Base-by-base conservation (phyloP, 2,329 filamentous ascomycete genomes). In the Ilyonectria sp. region DNA sequence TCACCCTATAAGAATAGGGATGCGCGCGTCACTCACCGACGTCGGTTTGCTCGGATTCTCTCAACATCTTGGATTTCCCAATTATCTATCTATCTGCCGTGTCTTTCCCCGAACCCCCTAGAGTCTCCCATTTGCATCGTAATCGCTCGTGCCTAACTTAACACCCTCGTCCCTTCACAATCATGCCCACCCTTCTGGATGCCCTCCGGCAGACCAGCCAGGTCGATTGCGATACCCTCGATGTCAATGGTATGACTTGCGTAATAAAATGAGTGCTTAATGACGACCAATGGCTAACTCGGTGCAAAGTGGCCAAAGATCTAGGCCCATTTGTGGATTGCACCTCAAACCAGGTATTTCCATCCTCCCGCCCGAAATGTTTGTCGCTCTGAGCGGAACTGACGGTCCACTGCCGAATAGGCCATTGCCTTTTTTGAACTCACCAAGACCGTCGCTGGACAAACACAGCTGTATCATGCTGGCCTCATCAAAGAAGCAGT, bases 211-310 rank as follows among this genome's bases (percentile, higher is more conserved):
- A 75, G 46, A 63, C 65, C 40, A 79, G 73, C 55, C 67, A 71
- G 31, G 74, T 82, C 33, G 79, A 79, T 68, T 81, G 80, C 53
- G 80, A 82, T 63, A 81, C 79, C n/a, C 76, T 82, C 15, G 79
- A 81, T 31, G 63, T 69, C 13, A 65, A 77, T 71, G 78, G 79
- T 81, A 74, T 26, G 29, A 7, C 6, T 8, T 40, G 21, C 29
- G 7, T 26, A 17, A 7, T 33, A 29, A 47, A 3, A 7, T 26
- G 40, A 26, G 10, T 19, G 2, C 21, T 6, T 8, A 15, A 15
- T 13, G 4, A 33, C 53, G 23, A 4, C 29, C 2, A 31, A 50
- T 21, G 1, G 23, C 64, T 77, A 21, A 79, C 50, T 35, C 15
- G 4, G 17, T n/a, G 52, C 11, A 15, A 26, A 80, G 79, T 80